Base-by-base conservation (phyloP, 495 filamentous ascomycete species). In the Hypoxylon perforatum region DNA sequence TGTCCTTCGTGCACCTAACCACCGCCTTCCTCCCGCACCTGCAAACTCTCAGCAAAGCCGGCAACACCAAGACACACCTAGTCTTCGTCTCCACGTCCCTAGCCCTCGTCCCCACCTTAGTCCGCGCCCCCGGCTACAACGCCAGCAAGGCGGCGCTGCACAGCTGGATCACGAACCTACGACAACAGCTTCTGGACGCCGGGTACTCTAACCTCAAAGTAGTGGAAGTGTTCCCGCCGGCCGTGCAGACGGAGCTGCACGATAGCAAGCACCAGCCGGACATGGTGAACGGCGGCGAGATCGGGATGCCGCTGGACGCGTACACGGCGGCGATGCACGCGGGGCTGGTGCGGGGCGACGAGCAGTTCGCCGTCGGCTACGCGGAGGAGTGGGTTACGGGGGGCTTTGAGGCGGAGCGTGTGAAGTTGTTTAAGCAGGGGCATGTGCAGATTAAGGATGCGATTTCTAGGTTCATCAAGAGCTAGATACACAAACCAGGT, bases 11-110 rank as follows among this genome's bases (percentile, higher is more conserved):
- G 41, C 80, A 83, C 57, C 75, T 91, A 1, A 81, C 82, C 17
- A 79, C 84, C 14, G 83, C 84, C 0, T 86, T 91, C 72, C 73
- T 88, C 7, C 86, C 88, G 0, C 81, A 84, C 61, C 76, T 91
- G 12, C 80, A 87, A 70, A 42, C 33, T n/a, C 51, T 63, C 0
- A 38, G 51, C 14, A 51, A 51, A 45, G 47, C 35, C 12, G 48
- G 17, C 12, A 28, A 15, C 2, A 72, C 67, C 14, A 47, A 81
- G 12, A 50, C 71, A 14, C 71, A 65, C 18, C 45, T 85, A 56
- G 74, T 83, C 14, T 80, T 76, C 65, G 78, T 73, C 5, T 78
- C 77, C 17, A 78, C 80, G 3, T 76, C 77, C 8, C 77, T 86
- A 2, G 81, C 77, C 0, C 63, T 86, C 1, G 68, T 83, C 11